These are phyloP conservation scores for Phellinidium pouzarii DNA, from an alignment of 1,284 basidiomycete species.

Conservation along the genomic window DNA sequence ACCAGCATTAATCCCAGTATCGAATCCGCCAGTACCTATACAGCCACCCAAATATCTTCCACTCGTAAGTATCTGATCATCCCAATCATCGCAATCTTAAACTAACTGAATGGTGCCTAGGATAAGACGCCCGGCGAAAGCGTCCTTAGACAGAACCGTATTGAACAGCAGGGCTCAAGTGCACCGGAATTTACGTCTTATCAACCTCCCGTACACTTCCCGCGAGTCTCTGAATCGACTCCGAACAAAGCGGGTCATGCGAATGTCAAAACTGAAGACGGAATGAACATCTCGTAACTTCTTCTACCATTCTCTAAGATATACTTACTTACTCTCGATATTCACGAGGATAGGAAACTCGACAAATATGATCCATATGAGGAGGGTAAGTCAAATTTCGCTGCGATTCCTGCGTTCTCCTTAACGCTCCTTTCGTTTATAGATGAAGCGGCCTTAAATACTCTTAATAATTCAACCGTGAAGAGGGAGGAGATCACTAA, in stretches of 20 bases:
- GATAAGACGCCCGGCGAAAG: too few relatives aligned
- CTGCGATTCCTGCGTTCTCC: not conserved
- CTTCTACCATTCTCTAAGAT: not conserved
- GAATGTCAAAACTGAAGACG: not conserved
- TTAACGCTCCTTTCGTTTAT: not conserved
- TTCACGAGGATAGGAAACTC: not conserved
- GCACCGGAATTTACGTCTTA: not conserved
- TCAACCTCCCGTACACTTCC: not conserved
- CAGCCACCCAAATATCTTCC: not conserved
- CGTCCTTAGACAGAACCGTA: too few relatives aligned
- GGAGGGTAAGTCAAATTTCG: not conserved
- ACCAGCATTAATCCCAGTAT: too few relatives aligned
- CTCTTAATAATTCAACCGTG: not conserved
- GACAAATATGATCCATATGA: conserved; percentile 6
- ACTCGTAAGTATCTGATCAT: too few relatives aligned
- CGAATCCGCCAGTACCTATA: not conserved
- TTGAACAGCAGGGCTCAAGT: not conserved
- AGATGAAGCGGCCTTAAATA: not conserved
- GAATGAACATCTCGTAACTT: not conserved
- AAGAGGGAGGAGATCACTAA: too few relatives aligned
- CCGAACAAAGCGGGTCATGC: not conserved
- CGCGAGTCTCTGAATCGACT: not conserved
- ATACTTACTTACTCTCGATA: not conserved
- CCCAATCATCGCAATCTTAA: too few relatives aligned
- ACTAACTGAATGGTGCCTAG: too few relatives aligned